Evolutionary conservation across 345 rosid genomes (phyloP), one percentile per base, ranked within the genome.

Genomic region (Salix udensis): DNA sequence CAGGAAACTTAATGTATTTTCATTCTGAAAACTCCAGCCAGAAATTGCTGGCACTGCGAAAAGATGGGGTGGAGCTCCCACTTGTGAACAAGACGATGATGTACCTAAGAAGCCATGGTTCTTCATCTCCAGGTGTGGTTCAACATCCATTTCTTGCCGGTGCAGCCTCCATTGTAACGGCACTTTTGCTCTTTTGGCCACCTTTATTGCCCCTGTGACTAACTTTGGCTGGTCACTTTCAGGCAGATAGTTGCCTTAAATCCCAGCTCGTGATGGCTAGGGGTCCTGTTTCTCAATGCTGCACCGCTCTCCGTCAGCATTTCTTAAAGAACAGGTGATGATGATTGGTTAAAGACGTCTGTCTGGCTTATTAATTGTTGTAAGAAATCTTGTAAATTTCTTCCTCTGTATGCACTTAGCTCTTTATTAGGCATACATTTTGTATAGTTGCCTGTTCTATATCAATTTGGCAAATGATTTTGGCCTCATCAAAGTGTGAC

Each of bases 61-160:
- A 88, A 79, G 98, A 95, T 67, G 93, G 93, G 5, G 96, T 89
- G 34, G 30, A 39, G 12, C 81, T 93, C 12, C 98, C 97, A 1
- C 85, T 95, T 18, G 97, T 95, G 73, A 95, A 93, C 87, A 89
- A 85, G 91, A 88, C 88, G 44, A 88, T 84, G 77, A 88, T 93
- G 84, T 88, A 95, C 83, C 23, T 86, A 24, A 77, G 84, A 52
- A 84, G 89, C 77, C 39, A 71, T 10, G 48, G 87, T 12, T 82
- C 86, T 76, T 76, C 84, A 67, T 68, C 61, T 64, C 71, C 84
- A 82, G 88, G 86, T 88, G 72, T 74, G 82, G 67, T 77, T 80
- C 72, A 39, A 52, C n/a, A 58, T 65, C 83, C 46, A 73, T 34
- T 78, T 74, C 67, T 65, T 72, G 72, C 80, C n/a, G 68, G 14